Base-by-base conservation (phyloP, 2,329 filamentous ascomycete genomes). In the Aspergillus phoenicis region DNA sequence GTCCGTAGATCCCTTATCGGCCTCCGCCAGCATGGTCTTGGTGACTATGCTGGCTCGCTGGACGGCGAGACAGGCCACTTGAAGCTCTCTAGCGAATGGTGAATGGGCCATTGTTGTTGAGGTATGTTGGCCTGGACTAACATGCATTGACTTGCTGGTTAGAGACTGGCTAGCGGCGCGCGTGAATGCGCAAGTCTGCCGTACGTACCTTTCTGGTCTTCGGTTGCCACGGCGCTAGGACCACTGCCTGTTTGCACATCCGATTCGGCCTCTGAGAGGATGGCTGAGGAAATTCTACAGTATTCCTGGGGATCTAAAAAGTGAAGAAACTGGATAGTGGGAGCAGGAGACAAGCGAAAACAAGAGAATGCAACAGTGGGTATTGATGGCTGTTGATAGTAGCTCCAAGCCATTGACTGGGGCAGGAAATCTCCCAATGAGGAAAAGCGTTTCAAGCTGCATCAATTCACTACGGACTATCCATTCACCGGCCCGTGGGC, bases 11-110 rank as follows among this genome's bases (percentile, higher is more conserved):
- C 26, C 24, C 39, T 43, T 54, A 24, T 61, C 54, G 2, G 11
- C n/a, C 10, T 53, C 28, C 11, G 11, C 15, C 26, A 53, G 55
- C 22, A 51, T 24, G 33, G 17, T 33, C 38, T 58, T 61, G 43
- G 59, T 58, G 49, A 57, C 20, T n/a, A 58, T 54, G 36, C 59
- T 58, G 55, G 59, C 55, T 38, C 54, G 41, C 13, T 61, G 55
- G 7, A 61, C 54, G 4, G 59, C 59, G 26, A 58, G 33, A 43
- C 41, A 49, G 33, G 59, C 59, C 22, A 58, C 53, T 33, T 33
- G 49, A 20, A 53, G 24, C 22, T 58, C 55, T 58, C 51, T 28
- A 30, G 58, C 24, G n/a, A 26, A 48, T 2, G 45, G 24, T 48
- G 45, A 28, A 13, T n/a, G 45, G 15, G 22, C 13, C 45, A 48